Percentiles rank a stretch among this genome's conserved stretches.
phyloP scores from a whole-genome alignment of 352 stramenopile genomes.

The Phytophthora chlamydospora region DNA sequence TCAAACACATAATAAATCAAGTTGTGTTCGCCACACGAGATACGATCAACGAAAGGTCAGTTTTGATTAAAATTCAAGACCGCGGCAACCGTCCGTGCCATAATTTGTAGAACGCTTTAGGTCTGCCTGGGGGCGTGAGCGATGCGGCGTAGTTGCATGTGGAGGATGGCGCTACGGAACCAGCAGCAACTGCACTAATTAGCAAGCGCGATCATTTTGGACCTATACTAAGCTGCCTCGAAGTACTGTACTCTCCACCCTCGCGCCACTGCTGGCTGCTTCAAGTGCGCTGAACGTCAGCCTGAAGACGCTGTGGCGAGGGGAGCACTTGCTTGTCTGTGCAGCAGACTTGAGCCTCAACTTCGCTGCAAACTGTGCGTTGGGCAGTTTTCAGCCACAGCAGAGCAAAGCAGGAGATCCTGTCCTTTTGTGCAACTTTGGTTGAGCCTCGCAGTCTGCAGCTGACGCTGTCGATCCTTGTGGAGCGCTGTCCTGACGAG shows the following conservation, averaged over 20 bases:
- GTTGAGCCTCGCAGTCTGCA: neutral
- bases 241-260: too few relatives aligned
- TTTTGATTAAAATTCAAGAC: too few relatives aligned
- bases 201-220: constrained; percentile 5
- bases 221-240: too few relatives aligned
- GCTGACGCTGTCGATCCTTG: neutral
- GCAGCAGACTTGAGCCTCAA: constrained; percentile 9
- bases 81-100: too few relatives aligned
- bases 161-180: too few relatives aligned
- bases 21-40: too few relatives aligned
- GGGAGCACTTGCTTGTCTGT: constrained; percentile 14
- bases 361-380: neutral
- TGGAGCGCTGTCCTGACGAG: neutral
- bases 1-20: too few relatives aligned
- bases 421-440: neutral
- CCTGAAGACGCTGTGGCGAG: neutral
- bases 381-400: neutral
- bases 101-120: too few relatives aligned
- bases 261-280: neutral
- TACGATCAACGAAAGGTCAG: too few relatives aligned
- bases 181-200: too few relatives aligned
- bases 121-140: too few relatives aligned
- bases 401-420: constrained; percentile 7
- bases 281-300: neutral
- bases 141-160: too few relatives aligned